Evolutionary conservation across 1,139 yeast genomes (phyloP), one percentile per base, ranked within the genome.

Genomic region (Pichia sp.): DNA sequence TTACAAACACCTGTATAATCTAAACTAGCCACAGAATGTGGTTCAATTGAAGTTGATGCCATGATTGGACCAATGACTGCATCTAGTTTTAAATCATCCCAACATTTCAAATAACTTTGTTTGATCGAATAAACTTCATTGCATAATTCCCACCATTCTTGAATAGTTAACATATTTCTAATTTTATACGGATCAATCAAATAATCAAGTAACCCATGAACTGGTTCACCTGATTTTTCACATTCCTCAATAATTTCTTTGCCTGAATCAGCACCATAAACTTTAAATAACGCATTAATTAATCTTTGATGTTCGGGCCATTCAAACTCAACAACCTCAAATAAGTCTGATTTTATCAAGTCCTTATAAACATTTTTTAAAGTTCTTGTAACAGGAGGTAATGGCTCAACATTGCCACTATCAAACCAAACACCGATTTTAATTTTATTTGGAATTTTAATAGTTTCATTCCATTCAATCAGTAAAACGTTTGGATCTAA

Each of bases 241-340:
- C 69, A 60, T 30, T 58, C 56, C 3, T 57, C 61, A 10, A 56
- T 51, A n/a, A 70, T 68, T 55, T 75, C 75, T 30, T 64, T 61
- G 3, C 76, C 79, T 2, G 78, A 80, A 62, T 80, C 83, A 50
- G 81, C 73, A 41, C 71, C 67, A 58, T 74, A 77, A 1, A 60
- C 59, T 18, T 49, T 49, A 19, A 34, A 50, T 13, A 60, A 42
- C 3, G 60, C 47, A 7, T 39, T 22, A 9, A 43, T 27, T 48
- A 77, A 67, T 14, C 68, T 56, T 10, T 71, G 62, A 41, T 71
- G 66, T 22, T 73, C 62, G 48, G 72, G 67, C 16, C 78, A 71
- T n/a, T 68, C 69, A 70, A 78, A 73, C 34, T 70, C 73, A 38
- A 78, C 69, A 10, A 77, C 68, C 47, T 72, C 74, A 56, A 74